Conservation (phyloP, 352 stramenopile genomes). For the Globisporangium canariense region DNA sequence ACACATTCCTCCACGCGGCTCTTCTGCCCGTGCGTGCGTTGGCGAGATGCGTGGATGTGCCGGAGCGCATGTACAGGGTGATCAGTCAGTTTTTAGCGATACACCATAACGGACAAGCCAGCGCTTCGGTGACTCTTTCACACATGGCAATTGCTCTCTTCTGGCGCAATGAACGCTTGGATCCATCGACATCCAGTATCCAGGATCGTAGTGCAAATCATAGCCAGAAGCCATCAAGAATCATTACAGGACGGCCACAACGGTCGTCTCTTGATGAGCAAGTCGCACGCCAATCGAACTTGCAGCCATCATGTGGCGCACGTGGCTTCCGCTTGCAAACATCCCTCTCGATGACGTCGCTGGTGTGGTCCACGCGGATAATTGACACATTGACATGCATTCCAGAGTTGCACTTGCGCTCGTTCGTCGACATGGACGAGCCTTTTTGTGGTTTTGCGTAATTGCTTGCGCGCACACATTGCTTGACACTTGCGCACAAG, state of each 20-base stretch:
- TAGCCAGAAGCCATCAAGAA: no score
- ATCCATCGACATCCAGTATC: no score
- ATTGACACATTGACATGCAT: constrained; percentile 9
- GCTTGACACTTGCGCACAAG: no score
- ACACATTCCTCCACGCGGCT: not conserved
- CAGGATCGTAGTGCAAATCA: no score
- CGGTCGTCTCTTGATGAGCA: no score
- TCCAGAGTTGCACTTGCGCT: not conserved
- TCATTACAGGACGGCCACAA: no score
- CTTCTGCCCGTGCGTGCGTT: not conserved
- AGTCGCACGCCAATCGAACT: not conserved
- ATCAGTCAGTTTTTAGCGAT: not conserved
- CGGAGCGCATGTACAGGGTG: no score
- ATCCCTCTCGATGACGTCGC: not conserved
- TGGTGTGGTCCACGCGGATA: constrained; percentile 4
- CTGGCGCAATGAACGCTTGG: no score
- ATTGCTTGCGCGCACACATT: no score
- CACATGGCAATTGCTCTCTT: no score
- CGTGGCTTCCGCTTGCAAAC: not conserved
- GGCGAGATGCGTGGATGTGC: no score
- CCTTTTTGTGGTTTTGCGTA: not conserved
- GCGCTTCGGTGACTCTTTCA: no score
- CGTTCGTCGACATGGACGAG: constrained; percentile 1
- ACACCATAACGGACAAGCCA: not conserved
- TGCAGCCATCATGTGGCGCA: not conserved